These are phyloP conservation scores for Orbilia blumenaviensis DNA, from an alignment of 2,329 filamentous ascomycete species.

Conservation along the genomic window DNA sequence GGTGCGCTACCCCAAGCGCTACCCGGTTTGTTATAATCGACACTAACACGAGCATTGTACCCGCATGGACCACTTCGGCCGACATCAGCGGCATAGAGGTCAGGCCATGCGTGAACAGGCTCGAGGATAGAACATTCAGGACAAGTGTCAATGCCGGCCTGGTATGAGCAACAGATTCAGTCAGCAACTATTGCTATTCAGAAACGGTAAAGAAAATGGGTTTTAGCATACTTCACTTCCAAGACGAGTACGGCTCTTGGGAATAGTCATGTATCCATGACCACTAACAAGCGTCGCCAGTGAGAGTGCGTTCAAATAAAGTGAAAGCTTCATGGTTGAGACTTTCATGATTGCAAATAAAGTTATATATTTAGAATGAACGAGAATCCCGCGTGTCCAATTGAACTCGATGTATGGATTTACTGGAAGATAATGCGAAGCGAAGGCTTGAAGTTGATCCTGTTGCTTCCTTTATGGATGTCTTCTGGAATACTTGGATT, in stretches of 20 bases:
- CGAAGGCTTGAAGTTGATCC: background rate
- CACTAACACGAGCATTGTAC: constrained; percentile 66
- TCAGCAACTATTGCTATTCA: background rate
- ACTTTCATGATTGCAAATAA: background rate
- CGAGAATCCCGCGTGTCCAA: too few species aligned
- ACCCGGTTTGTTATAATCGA: constrained; percentile 67
- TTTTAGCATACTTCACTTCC: constrained; percentile 61
- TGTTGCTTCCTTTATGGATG: background rate
- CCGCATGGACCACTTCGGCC: constrained; percentile 66
- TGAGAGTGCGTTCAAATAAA: background rate
- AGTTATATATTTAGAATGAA: background rate
- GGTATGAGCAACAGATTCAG: background rate
- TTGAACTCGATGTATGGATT: background rate
- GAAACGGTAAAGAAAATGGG: background rate
- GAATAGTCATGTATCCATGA: constrained; percentile 64
- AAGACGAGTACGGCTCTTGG: constrained; percentile 63
- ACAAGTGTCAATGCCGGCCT: constrained; percentile 66
- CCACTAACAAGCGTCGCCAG: constrained; percentile 58
- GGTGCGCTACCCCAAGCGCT: constrained; percentile 62
- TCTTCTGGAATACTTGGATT: background rate
- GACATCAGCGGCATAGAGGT: constrained; percentile 63
- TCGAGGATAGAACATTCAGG: constrained; percentile 68
- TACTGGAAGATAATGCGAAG: background rate
- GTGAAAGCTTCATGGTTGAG: background rate
- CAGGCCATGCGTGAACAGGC: constrained; percentile 66